Conservation (phyloP, 495 filamentous ascomycete genomes). For the Pyrenula massariospora region DNA sequence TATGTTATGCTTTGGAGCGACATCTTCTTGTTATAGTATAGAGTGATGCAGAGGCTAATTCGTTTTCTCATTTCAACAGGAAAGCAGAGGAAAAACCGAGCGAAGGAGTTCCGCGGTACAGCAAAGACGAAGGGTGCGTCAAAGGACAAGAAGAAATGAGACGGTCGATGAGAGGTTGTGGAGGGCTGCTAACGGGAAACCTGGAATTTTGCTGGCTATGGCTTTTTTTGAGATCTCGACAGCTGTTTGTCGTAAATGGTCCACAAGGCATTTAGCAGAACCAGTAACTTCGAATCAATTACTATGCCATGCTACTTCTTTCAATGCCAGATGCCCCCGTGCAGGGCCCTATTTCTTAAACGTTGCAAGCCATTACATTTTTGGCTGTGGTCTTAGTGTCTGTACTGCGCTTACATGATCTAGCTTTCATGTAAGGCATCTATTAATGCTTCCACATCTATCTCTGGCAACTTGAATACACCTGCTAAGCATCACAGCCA, state of each 20-base stretch:
- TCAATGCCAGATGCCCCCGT: not conserved
- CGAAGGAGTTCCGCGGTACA: conserved; percentile 94
- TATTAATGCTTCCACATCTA: not conserved
- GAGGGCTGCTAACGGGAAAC: too few species aligned
- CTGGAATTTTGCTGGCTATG: too few species aligned
- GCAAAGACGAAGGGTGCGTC: conserved; percentile 82
- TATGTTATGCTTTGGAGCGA: conserved; percentile 43
- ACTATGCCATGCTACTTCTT: too few species aligned
- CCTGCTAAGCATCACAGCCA: not conserved
- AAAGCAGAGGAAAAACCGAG: conserved; percentile 99
- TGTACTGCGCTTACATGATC: too few species aligned
- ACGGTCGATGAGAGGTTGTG: not conserved
- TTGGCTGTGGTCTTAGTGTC: too few species aligned
- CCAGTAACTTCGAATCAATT: too few species aligned
- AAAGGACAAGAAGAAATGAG: conserved; percentile 62
- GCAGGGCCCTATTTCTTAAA: too few species aligned
- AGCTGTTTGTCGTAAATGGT: too few species aligned
- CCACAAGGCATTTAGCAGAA: too few species aligned
- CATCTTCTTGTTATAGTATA: not conserved
- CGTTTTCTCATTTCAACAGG: conserved; percentile 40
- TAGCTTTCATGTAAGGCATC: too few species aligned
- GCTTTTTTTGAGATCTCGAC: too few species aligned
- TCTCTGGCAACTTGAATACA: not conserved
- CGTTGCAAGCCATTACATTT: too few species aligned
- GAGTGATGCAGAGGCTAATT: not conserved